Evolutionary conservation across 2,329 filamentous ascomycete genomes (phyloP), one percentile per base, ranked within the genome.

Genomic region (Sporothrix phasma): DNA sequence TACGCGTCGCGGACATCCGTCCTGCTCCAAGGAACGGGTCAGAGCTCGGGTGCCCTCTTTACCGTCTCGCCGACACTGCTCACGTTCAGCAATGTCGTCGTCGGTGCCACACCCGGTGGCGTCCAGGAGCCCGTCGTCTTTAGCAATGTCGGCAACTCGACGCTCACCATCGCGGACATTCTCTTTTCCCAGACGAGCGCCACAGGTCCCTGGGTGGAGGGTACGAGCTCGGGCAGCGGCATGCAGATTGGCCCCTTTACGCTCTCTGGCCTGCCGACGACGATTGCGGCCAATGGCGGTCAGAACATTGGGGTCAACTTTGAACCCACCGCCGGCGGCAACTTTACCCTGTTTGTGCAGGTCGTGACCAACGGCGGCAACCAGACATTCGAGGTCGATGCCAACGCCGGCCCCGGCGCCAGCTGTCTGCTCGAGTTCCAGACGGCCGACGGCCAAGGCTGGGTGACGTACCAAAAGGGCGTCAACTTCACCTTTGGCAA

Each of bases 401-500:
- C 76, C 15, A 76, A 78, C 1, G 77, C 81, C 7, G 82, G 81
- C 0, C 77, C 77, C 1, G 72, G 78, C 0, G 79, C 84, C 0
- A 73, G 73, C 0, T 81, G 80, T 0, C 69, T 82, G 1, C 71
- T 86, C 3, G 79, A 85, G 68, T 85, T 85, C 70, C 79, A 85
- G 69, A 80, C 75, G 0, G 69, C 74, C 0, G 80, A 84, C 68
- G 81, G 78, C 2, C 72, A 69, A 2, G 76, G 75, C 0, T 86
- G 83, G 83, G 74, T 81, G 2, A 68, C 73, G 2, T 84, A 81
- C 62, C 68, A 74, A 5, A 65, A 73, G 2, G 74, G 71, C 3
- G 72, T 70, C 6, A 75, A 78, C 1, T 85, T 86, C 64, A 79
- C 73, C 0, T 85, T 85, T 66, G 83, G 82, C 15, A 79, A 80